Base-by-base conservation (phyloP, 2,329 filamentous ascomycete genomes). In the Hortaea werneckii region DNA sequence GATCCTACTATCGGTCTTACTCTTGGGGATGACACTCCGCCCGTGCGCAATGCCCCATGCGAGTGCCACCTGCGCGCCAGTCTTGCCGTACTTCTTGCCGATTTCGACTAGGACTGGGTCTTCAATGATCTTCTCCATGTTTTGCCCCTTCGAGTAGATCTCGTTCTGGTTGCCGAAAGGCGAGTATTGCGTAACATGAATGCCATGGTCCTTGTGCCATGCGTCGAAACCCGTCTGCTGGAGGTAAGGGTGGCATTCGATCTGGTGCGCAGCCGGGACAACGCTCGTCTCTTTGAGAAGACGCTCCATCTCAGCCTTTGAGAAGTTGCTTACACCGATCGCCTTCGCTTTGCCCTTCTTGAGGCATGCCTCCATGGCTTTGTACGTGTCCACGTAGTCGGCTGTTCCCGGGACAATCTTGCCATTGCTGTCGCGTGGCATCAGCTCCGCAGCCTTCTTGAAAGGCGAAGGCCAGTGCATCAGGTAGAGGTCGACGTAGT, bases 401-500 rank as follows among this genome's bases (percentile, higher is more conserved):
- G 68, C 64, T 32, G 71, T 59, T 11, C 65, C 70, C 1, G 66
- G 55, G n/a, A 63, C 53, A 4, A 62, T 58, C 13, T 59, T 58
- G 42, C 71, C 71, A 28, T 67, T 70, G 43, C 70, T 56, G 27
- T 65, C 56, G 50, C 71, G 72, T 3, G 75, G 74, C 42, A 75
- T 68, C 37, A 67, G 50, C 5, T 70, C 64, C 20, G 67, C 63
- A n/a, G 72, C 68, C 26, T 69, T 65, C 40, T 70, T 69, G 43
- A 76, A 79, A 1, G 77, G 67, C 7, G 71, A 68, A 0, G 77
- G 77, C 73, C 75, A 86, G 65, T 85, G 81, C 59, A 87, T 83
- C 47, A 85, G 70, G 62, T 77, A 84, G 8, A 86, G 69, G 59
- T 86, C 82, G 47, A 86, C 69, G 59, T 85, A 85, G 48, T 81